Conservation (phyloP, 805 yeast species). For the Metschnikowia lochheadii region DNA sequence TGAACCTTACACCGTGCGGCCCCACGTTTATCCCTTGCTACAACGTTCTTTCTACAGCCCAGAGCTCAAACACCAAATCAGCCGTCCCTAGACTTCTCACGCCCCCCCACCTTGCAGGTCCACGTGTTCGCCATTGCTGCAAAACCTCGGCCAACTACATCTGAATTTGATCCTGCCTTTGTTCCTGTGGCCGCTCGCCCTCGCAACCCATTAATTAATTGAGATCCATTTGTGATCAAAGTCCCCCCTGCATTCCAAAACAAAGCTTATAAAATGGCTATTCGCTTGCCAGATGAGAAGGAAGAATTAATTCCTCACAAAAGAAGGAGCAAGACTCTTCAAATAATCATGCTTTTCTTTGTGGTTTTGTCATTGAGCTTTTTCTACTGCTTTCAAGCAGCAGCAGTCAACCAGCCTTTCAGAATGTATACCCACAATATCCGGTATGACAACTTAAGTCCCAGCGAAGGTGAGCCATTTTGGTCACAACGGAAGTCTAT, state of each 20-base stretch:
- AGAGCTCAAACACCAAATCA: neutral
- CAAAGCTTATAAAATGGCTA: neutral
- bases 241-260: neutral
- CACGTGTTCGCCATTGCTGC: neutral
- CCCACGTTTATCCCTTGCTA: neutral
- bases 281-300: neutral
- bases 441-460: conserved; percentile 37
- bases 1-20: neutral
- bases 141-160: neutral
- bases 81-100: no score
- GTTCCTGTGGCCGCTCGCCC: neutral
- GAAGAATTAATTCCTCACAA: neutral
- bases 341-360: neutral
- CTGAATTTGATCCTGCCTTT: neutral
- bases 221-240: neutral
- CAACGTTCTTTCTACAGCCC: neutral
- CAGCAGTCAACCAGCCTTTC: neutral
- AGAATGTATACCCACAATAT: conserved; percentile 42
- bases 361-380: neutral
- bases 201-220: neutral
- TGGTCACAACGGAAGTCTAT: conserved; percentile 43
- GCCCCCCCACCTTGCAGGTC: neutral
- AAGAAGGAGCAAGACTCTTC: neutral
- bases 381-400: neutral
- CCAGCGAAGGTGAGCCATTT: conserved; percentile 36